phyloP scores from a whole-genome alignment of 768 basidiomycete genomes.

The Hypholoma sublateritium region DNA sequence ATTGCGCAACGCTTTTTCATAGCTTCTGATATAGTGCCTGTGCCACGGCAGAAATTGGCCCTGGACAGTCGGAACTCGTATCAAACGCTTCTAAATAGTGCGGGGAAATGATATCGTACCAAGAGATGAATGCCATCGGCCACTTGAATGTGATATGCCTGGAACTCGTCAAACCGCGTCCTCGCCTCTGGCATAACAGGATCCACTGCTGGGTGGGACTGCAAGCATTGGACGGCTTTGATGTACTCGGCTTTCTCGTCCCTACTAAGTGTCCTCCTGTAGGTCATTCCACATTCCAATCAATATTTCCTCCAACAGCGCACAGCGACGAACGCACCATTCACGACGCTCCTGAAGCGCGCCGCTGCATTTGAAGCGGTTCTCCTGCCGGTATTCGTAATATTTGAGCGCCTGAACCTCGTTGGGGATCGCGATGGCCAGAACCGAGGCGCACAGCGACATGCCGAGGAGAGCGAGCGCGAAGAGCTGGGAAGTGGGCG shows the following conservation, averaged over 20 bases:
- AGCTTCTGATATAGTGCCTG: constrained; percentile 25
- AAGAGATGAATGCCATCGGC: constrained; percentile 31
- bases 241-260: constrained; percentile 21
- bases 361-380: too few species aligned
- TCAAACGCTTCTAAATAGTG: background rate
- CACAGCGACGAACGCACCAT: background rate
- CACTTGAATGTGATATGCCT: constrained; percentile 31
- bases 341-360: background rate
- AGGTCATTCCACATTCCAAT: background rate
- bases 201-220: constrained; percentile 26
- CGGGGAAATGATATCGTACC: constrained; percentile 20
- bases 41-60: constrained; percentile 38
- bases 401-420: background rate
- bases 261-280: background rate
- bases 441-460: background rate
- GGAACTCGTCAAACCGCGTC: constrained; percentile 40
- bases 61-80: constrained; percentile 10
- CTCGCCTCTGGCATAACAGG: constrained; percentile 17
- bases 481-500: background rate
- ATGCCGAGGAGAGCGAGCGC: background rate
- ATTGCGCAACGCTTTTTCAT: constrained; percentile 26
- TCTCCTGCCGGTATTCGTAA: too few species aligned
- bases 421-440: background rate
- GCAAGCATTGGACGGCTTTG: constrained; percentile 32
- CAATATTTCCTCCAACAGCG: background rate